phyloP scores from a whole-genome alignment of 1,139 yeast genomes.

The Blastobotrys proliferans region DNA sequence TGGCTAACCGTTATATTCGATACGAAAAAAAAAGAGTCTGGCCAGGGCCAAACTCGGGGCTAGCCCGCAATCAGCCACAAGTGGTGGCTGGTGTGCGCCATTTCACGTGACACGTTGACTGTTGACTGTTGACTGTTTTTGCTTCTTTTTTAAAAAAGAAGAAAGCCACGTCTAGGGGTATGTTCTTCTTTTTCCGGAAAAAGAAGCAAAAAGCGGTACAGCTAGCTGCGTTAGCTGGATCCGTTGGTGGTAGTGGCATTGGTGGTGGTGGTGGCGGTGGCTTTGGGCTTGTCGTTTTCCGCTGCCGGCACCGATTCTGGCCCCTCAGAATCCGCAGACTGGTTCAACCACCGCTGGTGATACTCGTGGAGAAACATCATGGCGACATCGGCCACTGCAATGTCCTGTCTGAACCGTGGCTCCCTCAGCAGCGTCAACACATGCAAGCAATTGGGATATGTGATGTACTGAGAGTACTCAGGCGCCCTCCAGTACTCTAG shows the following conservation, averaged over 20 bases:
- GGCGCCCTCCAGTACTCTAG: constrained; percentile 73
- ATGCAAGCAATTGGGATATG: constrained; percentile 69
- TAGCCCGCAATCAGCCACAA: too few species aligned
- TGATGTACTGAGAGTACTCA: constrained; percentile 58
- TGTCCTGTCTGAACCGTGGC: constrained; percentile 39
- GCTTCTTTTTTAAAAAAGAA: too few species aligned
- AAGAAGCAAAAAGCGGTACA: too few species aligned
- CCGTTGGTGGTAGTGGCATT: constrained; percentile 1
- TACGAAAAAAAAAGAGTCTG: too few species aligned
- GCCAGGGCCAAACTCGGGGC: too few species aligned
- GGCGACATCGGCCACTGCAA: constrained; percentile 40
- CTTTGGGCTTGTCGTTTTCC: too few species aligned
- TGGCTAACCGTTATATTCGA: too few species aligned
- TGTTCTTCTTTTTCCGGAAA: too few species aligned
- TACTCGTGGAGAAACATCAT: constrained; percentile 41
- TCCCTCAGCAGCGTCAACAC: constrained; percentile 51
- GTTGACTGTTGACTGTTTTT: neutral
- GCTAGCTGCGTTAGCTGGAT: neutral
- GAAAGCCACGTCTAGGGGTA: too few species aligned
- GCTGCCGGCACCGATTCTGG: too few species aligned
- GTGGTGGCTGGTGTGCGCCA: neutral
- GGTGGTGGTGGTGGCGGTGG: constrained; percentile 1
- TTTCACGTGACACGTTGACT: neutral
- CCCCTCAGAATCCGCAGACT: too few species aligned
- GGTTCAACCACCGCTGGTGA: constrained; percentile 37